Evolutionary conservation across 768 basidiomycete species (phyloP).

Genomic region (Gloeostereum incarnatum): DNA sequence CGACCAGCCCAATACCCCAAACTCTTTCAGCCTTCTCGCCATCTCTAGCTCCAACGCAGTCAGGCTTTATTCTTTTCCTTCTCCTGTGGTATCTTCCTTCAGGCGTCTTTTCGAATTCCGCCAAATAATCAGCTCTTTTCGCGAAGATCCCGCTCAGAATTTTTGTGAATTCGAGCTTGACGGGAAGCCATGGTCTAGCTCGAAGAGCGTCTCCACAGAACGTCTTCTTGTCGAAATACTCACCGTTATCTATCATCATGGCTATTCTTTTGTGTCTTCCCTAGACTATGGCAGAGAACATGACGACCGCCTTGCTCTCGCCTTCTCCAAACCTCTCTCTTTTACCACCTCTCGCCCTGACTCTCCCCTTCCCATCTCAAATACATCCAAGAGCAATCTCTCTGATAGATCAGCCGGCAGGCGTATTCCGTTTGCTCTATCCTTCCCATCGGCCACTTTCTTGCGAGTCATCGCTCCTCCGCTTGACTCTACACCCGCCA

Average conservation of each 20-base stretch:
- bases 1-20: conserved; percentile 39
- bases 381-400: conserved; percentile 24
- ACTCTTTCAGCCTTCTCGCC: conserved; percentile 63
- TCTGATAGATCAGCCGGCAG: conserved; percentile 27
- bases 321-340: conserved; percentile 48
- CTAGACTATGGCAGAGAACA: conserved; percentile 72
- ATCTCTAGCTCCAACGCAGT: conserved; percentile 55
- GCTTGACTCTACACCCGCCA: conserved; percentile 67
- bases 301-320: conserved; percentile 64
- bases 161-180: conserved; percentile 59
- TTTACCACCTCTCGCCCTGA: conserved; percentile 16
- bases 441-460: conserved; percentile 56
- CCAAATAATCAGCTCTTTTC: conserved; percentile 23
- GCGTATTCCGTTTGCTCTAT: conserved; percentile 58
- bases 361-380: conserved; percentile 28
- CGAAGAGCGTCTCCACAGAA: conserved; percentile 59
- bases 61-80: conserved; percentile 63
- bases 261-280: conserved; percentile 55
- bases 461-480: conserved; percentile 75
- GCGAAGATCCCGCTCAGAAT: conserved; percentile 48
- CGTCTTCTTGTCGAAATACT: conserved; percentile 63
- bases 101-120: conserved; percentile 45
- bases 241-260: conserved; percentile 49
- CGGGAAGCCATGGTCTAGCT: conserved; percentile 64
- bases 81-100: conserved; percentile 39